Evolutionary conservation across 2,329 filamentous ascomycete species (phyloP), one percentile per base, ranked within the genome.

Genomic region (Claviceps pusilla): DNA sequence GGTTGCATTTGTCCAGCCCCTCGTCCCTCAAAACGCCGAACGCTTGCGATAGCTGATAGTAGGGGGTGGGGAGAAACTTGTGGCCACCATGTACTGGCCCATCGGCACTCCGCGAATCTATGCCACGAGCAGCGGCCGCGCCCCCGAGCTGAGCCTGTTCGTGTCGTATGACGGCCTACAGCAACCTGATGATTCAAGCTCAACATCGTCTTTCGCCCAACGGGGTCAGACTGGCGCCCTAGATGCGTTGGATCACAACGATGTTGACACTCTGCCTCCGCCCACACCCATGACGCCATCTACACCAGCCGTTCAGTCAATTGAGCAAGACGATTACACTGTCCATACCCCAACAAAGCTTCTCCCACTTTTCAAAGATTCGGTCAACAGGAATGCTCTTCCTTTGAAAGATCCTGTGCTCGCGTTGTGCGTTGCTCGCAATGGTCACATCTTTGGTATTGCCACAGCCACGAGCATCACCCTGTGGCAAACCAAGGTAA

Each of bases 401-500:
- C 76, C 73, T 19, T 65, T 69, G 48, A 79, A 74, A 64, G 85
- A 86, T 65, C 79, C 77, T 28, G 81, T 96, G 54, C 72, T 88
- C 57, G 86, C 87, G 7, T 73, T 95, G 53, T 82, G 83, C 59
- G 79, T 89, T 45, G 87, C 90, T 2, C 82, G 90, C 48, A 84
- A 79, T 54, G 90, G 90, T 45, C 85, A 90, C 63, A 72, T 82
- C 57, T 96, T 98, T 70, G 87, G 87, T 52, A 89, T 89, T 49
- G 88, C 96, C 64, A 96, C 91, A 0, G 73, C 79, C 5, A 87
- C 87, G 2, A 86, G 87, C 12, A 81, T 98, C 67, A 89, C 87
- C n/a, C 78, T 98, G 60, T 98, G 93, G 93, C 93, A 98, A 72
- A 91, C 88, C 54, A 91, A 91, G 78, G 89, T 89, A 57, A 75